A percentile compares a stretch with the other conserved stretches of the same genome.
Conservation (phyloP, 2,329 filamentous ascomycete species). For the Colletotrichum sojae region DNA sequence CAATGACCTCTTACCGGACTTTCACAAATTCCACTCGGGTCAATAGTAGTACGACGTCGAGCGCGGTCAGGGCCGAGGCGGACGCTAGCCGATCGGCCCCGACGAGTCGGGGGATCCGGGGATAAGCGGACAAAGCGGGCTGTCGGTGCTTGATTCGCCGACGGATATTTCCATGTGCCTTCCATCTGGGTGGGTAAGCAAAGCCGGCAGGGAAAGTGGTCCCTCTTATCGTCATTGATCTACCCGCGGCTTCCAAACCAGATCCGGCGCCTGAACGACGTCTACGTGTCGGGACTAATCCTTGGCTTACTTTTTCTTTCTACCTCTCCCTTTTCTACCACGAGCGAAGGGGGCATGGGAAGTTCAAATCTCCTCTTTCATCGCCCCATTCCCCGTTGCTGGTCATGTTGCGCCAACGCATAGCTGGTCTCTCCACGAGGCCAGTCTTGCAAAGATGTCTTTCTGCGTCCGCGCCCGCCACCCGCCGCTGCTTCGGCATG, state of each 20-base stretch:
- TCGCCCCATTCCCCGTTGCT: neutral
- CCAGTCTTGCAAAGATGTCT: constrained; percentile 39
- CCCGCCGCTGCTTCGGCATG: constrained; percentile 17
- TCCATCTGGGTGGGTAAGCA: neutral
- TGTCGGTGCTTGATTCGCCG: constrained; percentile 31
- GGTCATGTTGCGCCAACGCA: constrained; percentile 47
- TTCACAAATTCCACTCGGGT: neutral
- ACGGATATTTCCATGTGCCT: constrained; percentile 17
- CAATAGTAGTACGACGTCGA: neutral
- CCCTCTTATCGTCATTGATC: constrained; percentile 36
- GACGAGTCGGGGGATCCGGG: constrained; percentile 25
- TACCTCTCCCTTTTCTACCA: too few species aligned
- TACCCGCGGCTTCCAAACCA: neutral
- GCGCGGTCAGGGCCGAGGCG: constrained; percentile 15
- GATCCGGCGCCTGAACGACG: constrained; percentile 4
- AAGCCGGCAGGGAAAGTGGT: neutral
- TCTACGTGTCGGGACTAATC: too few species aligned
- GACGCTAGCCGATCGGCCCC: constrained; percentile 25
- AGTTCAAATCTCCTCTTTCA: neutral
- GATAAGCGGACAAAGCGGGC: constrained; percentile 35
- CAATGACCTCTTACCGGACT: neutral
- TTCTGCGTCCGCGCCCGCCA: constrained; percentile 10
- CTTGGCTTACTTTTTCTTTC: too few species aligned
- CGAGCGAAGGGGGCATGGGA: constrained; percentile 21
- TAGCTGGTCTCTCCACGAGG: constrained; percentile 44